These are phyloP conservation scores for Globisporangium apiculatum DNA, from an alignment of 352 stramenopile species.

Conservation along the genomic window DNA sequence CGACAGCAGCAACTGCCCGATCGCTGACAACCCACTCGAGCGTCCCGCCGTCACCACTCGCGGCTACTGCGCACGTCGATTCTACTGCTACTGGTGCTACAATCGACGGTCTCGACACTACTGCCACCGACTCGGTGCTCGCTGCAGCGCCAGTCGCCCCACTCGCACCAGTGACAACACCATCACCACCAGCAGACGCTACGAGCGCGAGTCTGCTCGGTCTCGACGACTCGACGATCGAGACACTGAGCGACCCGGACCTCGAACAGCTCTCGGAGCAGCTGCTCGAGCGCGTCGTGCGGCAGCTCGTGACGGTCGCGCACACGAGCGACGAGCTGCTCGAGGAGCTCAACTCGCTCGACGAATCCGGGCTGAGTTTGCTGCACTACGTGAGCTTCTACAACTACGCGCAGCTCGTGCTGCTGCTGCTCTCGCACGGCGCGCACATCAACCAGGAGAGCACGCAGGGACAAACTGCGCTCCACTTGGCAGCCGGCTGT, in stretches of 20 bases:
- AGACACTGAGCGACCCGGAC: conserved; percentile 70
- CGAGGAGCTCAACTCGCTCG: conserved; percentile 83
- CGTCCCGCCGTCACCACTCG: not conserved
- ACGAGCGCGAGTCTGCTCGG: conserved; percentile 5
- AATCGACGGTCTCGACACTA: not conserved
- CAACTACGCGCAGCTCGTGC: conserved; percentile 78
- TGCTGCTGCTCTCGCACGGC: conserved; percentile 69
- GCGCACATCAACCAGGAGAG: conserved; percentile 82
- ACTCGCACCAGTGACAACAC: not conserved
- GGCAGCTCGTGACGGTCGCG: conserved; percentile 69
- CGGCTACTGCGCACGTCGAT: no score
- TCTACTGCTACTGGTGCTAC: conserved; percentile 2
- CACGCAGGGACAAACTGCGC: conserved; percentile 71
- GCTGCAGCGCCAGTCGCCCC: not conserved
- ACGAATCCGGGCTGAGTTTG: conserved; percentile 79
- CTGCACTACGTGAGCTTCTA: conserved; percentile 90
- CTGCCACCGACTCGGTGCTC: no score
- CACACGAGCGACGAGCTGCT: conserved; percentile 76
- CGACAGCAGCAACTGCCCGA: not conserved
- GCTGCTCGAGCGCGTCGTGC: conserved; percentile 78
- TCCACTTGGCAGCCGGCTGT: conserved; percentile 80
- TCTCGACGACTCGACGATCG: conserved; percentile 65
- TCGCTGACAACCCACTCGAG: not conserved
- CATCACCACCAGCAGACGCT: not conserved
- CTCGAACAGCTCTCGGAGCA: conserved; percentile 73